Evolutionary conservation across 2,329 filamentous ascomycete species (phyloP), one percentile per base, ranked within the genome.

Genomic region (Sclerotinia minor): DNA sequence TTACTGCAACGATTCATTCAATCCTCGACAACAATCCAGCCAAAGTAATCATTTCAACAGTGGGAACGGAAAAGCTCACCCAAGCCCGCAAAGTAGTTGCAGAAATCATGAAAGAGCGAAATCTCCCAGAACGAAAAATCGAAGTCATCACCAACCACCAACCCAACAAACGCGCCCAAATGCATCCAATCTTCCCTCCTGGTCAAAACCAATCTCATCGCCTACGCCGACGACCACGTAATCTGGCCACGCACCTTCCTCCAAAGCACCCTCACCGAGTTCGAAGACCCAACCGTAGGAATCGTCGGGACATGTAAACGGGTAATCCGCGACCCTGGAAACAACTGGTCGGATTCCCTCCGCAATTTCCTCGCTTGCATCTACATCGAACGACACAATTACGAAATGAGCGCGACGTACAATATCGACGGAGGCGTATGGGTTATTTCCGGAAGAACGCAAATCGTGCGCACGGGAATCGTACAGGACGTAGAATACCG

Each of bases 301-400:
- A 78, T 83, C 9, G 86, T 87, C 0, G 85, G 82, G 0, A 86
- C 85, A 8, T 83, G 82, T 72, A 88, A 89, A 76, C 79, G 80
- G 0, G 84, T 85, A 8, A 77, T 78, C 7, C 81, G 83, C 2
- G 77, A 78, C 1, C 68, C 68, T 58, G 52, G 72, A 68, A 50
- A 41, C 13, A 69, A 19, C n/a, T 21, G 64, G 15, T 63, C 38
- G 2, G 63, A 69, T 26, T 71, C 65, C 15, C 66, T 73, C 7
- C 52, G 69, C n/a, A 87, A 89, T 76, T 82, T 87, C 73, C 78
- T 89, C 24, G 86, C 84, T 0, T 83, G 82, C 41, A 75, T 82
- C n/a, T 88, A 89, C 73, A 81, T 89, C 0, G 81, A 85, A 71
- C 83, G 86, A 0, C 85, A 88, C 75, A 88, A 88, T 73, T 89